Evolutionary conservation across 495 filamentous ascomycete species (phyloP).

Genomic region (Parathielavia appendiculata): DNA sequence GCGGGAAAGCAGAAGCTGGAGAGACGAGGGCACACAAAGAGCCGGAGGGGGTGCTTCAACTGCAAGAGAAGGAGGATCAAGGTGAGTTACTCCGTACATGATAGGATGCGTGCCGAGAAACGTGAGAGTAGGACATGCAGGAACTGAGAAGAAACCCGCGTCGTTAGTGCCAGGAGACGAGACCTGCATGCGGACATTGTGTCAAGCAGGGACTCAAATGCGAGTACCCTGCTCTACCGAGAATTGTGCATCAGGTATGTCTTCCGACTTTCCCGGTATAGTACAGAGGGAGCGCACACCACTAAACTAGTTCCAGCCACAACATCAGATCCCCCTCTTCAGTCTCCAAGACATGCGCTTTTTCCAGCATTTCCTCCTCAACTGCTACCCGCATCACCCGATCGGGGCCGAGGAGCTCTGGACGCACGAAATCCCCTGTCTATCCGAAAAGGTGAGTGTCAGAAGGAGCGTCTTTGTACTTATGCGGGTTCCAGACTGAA

Average conservation of each 20-base stretch:
- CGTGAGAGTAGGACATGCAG: background rate
- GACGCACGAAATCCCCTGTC: conserved; percentile 53
- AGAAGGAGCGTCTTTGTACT: no score
- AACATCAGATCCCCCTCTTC: conserved; percentile 45
- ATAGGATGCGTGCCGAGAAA: background rate
- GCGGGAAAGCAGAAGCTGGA: conserved; percentile 33
- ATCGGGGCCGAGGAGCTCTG: conserved; percentile 53
- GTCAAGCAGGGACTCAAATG: conserved; percentile 52
- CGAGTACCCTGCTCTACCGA: conserved; percentile 49
- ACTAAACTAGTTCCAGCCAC: conserved; percentile 28
- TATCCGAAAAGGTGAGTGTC: conserved; percentile 49
- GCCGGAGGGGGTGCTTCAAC: conserved; percentile 57
- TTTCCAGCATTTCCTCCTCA: conserved; percentile 57
- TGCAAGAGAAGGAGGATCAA: conserved; percentile 62
- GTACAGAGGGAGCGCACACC: conserved; percentile 8
- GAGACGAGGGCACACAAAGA: conserved; percentile 54
- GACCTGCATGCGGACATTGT: conserved; percentile 56
- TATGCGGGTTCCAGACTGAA: no score
- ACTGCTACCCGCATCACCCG: conserved; percentile 56
- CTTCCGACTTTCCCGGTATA: background rate
- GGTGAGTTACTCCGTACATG: conserved; percentile 33
- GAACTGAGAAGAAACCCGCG: background rate
- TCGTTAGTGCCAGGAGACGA: conserved; percentile 53
- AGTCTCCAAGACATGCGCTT: conserved; percentile 55
- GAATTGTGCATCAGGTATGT: conserved; percentile 39